Evolutionary conservation across 129 eudicot genomes (phyloP).

Genomic region (Erigeron canadensis): DNA sequence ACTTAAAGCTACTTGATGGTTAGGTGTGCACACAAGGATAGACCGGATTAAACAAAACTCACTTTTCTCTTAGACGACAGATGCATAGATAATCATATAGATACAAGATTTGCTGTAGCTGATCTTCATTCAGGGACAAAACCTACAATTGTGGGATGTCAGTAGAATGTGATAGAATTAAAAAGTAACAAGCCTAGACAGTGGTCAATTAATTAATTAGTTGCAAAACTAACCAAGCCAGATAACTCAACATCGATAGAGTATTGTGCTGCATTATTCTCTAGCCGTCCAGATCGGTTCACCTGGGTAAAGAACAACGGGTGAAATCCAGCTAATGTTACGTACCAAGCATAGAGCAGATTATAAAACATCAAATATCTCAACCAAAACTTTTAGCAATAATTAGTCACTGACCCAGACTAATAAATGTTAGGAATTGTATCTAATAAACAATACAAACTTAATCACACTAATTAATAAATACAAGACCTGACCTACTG

Average conservation of each 20-base stretch:
- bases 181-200: background rate
- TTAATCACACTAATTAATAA: too few species aligned
- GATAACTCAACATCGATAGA: slow-evolving; percentile 56
- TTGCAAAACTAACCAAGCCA: slow-evolving; percentile 53
- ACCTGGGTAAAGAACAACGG: slow-evolving; percentile 49
- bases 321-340: slow-evolving; percentile 2
- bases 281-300: slow-evolving; percentile 75
- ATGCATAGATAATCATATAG: slow-evolving; percentile 63
- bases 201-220: background rate
- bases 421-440: too few species aligned
- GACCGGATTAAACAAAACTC: slow-evolving; percentile 15
- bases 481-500: too few species aligned
- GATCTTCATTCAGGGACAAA: slow-evolving; percentile 66
- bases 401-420: too few species aligned
- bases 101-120: slow-evolving; percentile 68
- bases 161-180: slow-evolving; percentile 9
- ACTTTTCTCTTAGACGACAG: slow-evolving; percentile 58
- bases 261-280: slow-evolving; percentile 83
- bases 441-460: too few species aligned
- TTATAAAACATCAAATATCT: background rate
- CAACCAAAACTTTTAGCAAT: too few species aligned
- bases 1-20: slow-evolving; percentile 15
- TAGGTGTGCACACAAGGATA: slow-evolving; percentile 1
- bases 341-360: slow-evolving; percentile 1
- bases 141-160: slow-evolving; percentile 40